These are phyloP conservation scores for Climacium dendroides DNA, from an alignment of 225 moss, liverwort and hornwort genomes.

Conservation along the genomic window DNA sequence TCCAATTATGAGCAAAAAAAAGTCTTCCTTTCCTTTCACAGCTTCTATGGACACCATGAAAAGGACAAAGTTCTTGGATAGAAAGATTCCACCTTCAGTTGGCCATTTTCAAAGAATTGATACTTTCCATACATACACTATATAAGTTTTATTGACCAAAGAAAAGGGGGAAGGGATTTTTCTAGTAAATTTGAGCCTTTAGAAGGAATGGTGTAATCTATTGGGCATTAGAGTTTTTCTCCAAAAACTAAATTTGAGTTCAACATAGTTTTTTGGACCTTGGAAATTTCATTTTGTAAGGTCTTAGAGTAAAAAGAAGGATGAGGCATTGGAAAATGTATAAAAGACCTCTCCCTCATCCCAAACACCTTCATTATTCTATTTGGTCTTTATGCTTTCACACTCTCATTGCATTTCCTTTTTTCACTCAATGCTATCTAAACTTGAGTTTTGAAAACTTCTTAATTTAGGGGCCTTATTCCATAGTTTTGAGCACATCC, in stretches of 20 bases:
- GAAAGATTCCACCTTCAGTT: neutral
- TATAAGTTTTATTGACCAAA: rapidly evolving
- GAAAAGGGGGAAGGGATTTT: rapidly evolving
- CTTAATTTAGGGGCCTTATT: neutral
- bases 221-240: neutral
- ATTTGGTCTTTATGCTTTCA: neutral
- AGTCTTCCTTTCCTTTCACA: too few relatives aligned
- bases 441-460: neutral
- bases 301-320: neutral
- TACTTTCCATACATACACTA: rapidly evolving
- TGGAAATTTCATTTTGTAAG: neutral
- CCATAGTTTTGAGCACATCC: neutral
- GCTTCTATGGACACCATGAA: rapidly evolving
- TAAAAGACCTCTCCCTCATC: neutral
- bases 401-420: neutral
- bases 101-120: neutral
- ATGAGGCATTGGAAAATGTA: neutral
- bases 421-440: neutral
- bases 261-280: neutral
- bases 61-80: rapidly evolving
- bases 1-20: neutral
- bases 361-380: neutral
- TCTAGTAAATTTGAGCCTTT: neutral
- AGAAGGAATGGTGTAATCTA: neutral
- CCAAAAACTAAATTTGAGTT: neutral